Evolutionary conservation across 306 rosid genomes (phyloP).

Genomic region (Rosa lucieae): DNA sequence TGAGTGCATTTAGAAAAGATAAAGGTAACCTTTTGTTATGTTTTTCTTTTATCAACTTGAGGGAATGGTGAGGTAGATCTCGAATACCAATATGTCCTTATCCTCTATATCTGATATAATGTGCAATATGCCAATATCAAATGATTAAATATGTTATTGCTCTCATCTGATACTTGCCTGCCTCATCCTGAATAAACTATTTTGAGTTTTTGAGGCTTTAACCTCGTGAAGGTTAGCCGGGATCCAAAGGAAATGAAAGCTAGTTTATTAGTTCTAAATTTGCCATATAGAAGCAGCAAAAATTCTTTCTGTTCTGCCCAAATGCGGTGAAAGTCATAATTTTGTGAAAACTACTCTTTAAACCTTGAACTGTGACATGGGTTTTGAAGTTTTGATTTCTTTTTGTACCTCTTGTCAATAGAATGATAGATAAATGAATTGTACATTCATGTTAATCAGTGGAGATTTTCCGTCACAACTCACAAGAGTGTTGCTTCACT

Average conservation of each 20-base stretch:
- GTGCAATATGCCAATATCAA: not conserved
- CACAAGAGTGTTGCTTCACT: not conserved
- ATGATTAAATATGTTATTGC: not conserved
- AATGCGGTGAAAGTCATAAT: not conserved
- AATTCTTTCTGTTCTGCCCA: not conserved
- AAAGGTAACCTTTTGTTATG: not conserved
- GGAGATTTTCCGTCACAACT: not conserved
- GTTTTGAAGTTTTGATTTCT: not conserved
- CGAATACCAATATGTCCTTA: not conserved
- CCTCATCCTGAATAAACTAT: not conserved
- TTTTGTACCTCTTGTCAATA: not conserved
- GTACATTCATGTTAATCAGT: not conserved
- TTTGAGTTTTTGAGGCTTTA: not conserved
- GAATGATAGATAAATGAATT: not conserved
- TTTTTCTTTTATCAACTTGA: not conserved
- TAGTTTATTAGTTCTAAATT: not conserved
- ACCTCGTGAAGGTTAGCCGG: conserved; percentile 9
- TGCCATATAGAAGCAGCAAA: not conserved
- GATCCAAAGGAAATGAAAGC: not conserved
- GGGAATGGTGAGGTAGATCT: not conserved
- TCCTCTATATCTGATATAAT: not conserved
- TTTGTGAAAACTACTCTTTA: not conserved
- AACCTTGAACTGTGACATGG: not conserved
- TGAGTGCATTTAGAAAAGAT: not conserved
- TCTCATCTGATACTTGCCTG: not conserved